phyloP scores from a whole-genome alignment of 345 rosid species.

The Isatis tinctoria region DNA sequence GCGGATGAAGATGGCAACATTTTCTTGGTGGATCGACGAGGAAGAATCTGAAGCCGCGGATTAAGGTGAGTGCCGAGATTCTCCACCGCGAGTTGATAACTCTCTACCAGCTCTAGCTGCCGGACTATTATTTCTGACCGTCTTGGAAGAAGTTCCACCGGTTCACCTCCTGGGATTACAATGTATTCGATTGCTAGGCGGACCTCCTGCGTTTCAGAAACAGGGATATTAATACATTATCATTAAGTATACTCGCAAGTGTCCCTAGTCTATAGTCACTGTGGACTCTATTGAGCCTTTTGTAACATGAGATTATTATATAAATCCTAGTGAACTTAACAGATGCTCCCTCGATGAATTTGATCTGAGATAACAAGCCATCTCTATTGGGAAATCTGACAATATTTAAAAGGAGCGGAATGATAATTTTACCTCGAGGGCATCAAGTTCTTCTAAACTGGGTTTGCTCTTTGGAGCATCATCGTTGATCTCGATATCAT shows the following conservation, averaged over 20 bases:
- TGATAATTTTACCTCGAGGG: conserved; percentile 63
- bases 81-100: conserved; percentile 83
- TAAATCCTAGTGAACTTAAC: background rate
- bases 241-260: background rate
- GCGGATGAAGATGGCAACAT: conserved; percentile 31
- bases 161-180: conserved; percentile 92
- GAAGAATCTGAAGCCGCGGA: conserved; percentile 92
- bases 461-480: conserved; percentile 90
- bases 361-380: background rate
- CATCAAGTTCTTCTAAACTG: conserved; percentile 94
- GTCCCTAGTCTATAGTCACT: background rate
- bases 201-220: conserved; percentile 55
- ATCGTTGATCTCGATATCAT: conserved; percentile 71
- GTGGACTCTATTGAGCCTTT: background rate
- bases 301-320: background rate
- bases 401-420: background rate
- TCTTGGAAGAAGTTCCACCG: conserved; percentile 94
- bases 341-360: background rate
- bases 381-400: background rate
- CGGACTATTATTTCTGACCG: conserved; percentile 76
- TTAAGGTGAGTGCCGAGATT: conserved; percentile 74
- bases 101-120: conserved; percentile 86
- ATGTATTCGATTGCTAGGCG: conserved; percentile 89
- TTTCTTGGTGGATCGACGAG: conserved; percentile 53
- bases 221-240: background rate